Conservation (phyloP, 495 filamentous ascomycete genomes). For the Beverwykella pulmonaria region DNA sequence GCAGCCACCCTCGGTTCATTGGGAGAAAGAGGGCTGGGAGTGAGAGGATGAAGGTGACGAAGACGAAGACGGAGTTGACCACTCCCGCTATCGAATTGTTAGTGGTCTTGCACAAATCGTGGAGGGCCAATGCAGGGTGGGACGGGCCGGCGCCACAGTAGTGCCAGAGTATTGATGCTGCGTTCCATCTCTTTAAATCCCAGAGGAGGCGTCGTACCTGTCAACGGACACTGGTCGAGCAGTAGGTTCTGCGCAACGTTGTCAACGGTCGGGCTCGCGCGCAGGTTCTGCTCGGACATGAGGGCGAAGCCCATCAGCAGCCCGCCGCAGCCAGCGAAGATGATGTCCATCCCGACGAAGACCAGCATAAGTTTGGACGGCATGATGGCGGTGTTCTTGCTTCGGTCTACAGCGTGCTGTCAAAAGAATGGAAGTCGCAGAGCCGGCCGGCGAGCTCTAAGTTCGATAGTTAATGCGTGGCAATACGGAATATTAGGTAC, state of each 20-base stretch:
- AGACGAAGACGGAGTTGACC: conserved; percentile 65
- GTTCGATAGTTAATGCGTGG: conserved; percentile 26
- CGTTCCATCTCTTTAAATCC: not conserved
- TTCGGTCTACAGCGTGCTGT: not conserved
- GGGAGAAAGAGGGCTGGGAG: conserved; percentile 46
- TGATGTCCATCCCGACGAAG: conserved; percentile 50
- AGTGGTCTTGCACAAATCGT: conserved; percentile 10
- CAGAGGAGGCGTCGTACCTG: conserved; percentile 48
- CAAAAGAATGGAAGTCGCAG: conserved; percentile 32
- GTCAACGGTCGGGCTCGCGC: conserved; percentile 50
- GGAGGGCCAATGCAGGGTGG: not conserved
- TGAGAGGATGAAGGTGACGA: conserved; percentile 55
- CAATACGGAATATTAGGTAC: conserved; percentile 27
- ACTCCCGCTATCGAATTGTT: conserved; percentile 56
- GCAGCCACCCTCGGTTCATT: conserved; percentile 47
- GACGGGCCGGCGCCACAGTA: not conserved
- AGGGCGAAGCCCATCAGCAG: conserved; percentile 66
- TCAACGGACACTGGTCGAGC: conserved; percentile 62
- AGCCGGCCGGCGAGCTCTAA: conserved; percentile 38
- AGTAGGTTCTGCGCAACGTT: conserved; percentile 66
- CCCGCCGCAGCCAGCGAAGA: conserved; percentile 66
- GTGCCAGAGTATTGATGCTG: conserved; percentile 1
- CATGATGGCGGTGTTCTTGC: conserved; percentile 31
- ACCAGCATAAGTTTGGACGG: conserved; percentile 40
- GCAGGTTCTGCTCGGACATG: conserved; percentile 56